Evolutionary conservation across 2,329 filamentous ascomycete genomes (phyloP), one percentile per base, ranked within the genome.

Genomic region (Ambrosiella beaveri): DNA sequence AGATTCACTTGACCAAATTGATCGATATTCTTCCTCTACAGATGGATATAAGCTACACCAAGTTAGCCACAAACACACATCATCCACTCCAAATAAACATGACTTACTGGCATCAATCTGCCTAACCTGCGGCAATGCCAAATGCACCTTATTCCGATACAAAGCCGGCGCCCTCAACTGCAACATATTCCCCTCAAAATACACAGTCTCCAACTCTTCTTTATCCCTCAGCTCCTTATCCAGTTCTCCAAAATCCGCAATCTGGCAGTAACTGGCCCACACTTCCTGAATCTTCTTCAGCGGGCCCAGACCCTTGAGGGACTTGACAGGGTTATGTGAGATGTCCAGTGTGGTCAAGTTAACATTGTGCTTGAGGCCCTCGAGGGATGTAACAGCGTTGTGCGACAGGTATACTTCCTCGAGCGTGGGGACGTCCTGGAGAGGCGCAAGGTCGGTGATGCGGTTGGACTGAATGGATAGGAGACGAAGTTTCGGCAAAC

Each of bases 21-120:
- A 27, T 27, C 27, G 27, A 5, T 27, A 27, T 17, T 8, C 11
- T 7, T 15, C n/a, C 44, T 47, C n/a, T 47, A 47, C 44, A 47
- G 2, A n/a, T 54, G 52, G 44, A 61, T 36, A 45, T 19, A 58
- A 45, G 50, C 50, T 54, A 8, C 39, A 41, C 41, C 15, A 59
- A 57, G 56, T 38, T 36, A 38, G 17, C 2, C 7, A 15, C 37
- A 36, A 11, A 15, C 3, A 15, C 12, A n/a, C n/a, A n/a, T n/a
- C n/a, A 47, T 27, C 9, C 35, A 36, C 6, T 39, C 2, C 61
- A 6, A 37, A 12, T 15, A n/a, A 13, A 4, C 36, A 39, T 39
- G n/a, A 87, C 89, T 81, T 76, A 96, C 91, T 94, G 60, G 93
- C 93, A 79, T 98, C 93, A 68, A 98, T 96, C 74, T 98, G 90